Conservation (phyloP, 2,329 filamentous ascomycete species). For the Fusarium duplospermum region DNA sequence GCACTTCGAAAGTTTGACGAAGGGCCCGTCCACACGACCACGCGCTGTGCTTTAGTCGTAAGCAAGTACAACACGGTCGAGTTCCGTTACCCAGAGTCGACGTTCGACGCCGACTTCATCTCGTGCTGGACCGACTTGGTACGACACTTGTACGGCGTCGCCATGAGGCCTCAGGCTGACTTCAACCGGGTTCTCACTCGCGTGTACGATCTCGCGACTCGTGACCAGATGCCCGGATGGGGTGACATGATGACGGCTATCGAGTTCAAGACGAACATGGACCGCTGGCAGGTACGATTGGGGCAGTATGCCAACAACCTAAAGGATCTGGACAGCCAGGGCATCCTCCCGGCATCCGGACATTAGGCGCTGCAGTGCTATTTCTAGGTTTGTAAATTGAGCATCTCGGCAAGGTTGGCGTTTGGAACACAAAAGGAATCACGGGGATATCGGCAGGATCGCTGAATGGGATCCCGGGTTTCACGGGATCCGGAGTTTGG, state of each 20-base stretch:
- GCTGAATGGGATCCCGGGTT: background rate
- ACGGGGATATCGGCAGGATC: background rate
- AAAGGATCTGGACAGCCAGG: constrained; percentile 37
- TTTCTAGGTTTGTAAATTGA: background rate
- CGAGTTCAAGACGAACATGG: constrained; percentile 18
- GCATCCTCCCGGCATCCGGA: constrained; percentile 19
- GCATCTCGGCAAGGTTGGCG: background rate
- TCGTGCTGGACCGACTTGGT: constrained; percentile 41
- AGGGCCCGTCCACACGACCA: constrained; percentile 37
- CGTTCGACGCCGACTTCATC: constrained; percentile 42
- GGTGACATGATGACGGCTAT: constrained; percentile 31
- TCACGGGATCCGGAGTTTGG: constrained; percentile 1
- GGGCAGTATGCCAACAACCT: constrained; percentile 24
- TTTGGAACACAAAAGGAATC: background rate
- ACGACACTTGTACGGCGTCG: constrained; percentile 38
- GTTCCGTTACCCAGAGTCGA: constrained; percentile 46
- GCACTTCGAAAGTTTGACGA: constrained; percentile 39
- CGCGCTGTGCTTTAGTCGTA: constrained; percentile 40
- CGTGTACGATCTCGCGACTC: constrained; percentile 41
- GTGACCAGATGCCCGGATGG: constrained; percentile 32
- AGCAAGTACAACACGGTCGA: constrained; percentile 42
- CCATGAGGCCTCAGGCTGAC: constrained; percentile 19
- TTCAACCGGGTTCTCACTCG: constrained; percentile 33
- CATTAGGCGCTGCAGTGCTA: background rate
- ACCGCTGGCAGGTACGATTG: constrained; percentile 29